Evolutionary conservation across 2,329 filamentous ascomycete species (phyloP).

Genomic region (Ascochyta clinopodiicola): DNA sequence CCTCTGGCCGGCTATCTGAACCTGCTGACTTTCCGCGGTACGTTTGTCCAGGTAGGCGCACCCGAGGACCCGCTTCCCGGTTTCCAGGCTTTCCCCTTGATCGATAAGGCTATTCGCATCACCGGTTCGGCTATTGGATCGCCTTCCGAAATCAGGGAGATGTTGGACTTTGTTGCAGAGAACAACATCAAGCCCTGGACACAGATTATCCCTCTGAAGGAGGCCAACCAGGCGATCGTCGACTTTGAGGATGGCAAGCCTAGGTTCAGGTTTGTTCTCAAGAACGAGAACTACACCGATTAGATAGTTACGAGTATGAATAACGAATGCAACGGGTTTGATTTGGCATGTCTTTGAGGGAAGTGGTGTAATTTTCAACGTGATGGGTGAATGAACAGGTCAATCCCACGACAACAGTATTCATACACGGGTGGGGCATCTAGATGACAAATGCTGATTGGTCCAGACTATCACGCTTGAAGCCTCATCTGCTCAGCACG

Average conservation of each 20-base stretch:
- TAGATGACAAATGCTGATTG: constrained; percentile 32
- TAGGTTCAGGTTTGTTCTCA: constrained; percentile 50
- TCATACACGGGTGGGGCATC: neutral
- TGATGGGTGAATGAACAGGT: neutral
- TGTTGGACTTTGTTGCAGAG: constrained; percentile 64
- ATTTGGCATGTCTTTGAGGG: neutral
- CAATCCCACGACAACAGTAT: neutral
- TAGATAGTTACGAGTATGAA: neutral
- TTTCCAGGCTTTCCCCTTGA: constrained; percentile 60
- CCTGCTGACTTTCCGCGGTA: constrained; percentile 64
- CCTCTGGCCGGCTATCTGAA: constrained; percentile 63
- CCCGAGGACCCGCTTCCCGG: constrained; percentile 61
- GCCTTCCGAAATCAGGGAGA: constrained; percentile 34
- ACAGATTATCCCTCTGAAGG: constrained; percentile 64
- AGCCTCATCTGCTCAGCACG: neutral
- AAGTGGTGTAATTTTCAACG: neutral
- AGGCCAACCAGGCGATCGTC: constrained; percentile 61
- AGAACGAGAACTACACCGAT: constrained; percentile 28
- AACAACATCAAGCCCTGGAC: constrained; percentile 67
- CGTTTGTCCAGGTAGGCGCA: constrained; percentile 70
- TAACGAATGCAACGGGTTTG: neutral
- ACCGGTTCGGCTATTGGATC: constrained; percentile 35
- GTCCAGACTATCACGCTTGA: constrained; percentile 7
- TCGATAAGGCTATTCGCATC: constrained; percentile 44
- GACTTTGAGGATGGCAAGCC: constrained; percentile 65